A percentile compares a stretch with the other conserved stretches of the same genome.
Evolutionary conservation across 306 rosid species (phyloP).

Genomic region (Dryas drummondii): DNA sequence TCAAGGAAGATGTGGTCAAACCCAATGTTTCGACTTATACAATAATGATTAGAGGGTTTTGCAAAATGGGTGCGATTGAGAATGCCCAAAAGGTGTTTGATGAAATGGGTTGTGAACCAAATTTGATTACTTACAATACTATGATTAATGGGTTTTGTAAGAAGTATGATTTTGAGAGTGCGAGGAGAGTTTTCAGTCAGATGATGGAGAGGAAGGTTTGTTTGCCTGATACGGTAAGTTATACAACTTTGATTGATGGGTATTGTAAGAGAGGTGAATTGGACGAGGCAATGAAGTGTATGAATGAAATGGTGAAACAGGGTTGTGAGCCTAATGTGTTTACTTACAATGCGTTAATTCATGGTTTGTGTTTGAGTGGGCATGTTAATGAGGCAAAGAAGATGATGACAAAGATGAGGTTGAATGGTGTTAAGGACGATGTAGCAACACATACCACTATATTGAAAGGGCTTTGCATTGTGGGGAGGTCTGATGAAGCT

Average conservation of each 20-base stretch:
- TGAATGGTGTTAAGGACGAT: conserved; percentile 48
- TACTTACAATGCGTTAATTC: conserved; percentile 50
- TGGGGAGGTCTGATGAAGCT: conserved; percentile 47
- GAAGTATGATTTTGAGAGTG: conserved; percentile 43
- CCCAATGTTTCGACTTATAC: conserved; percentile 47
- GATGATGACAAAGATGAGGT: conserved; percentile 53
- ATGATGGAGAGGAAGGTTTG: conserved; percentile 32
- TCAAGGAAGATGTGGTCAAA: conserved; percentile 28
- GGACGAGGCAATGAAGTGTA: conserved; percentile 34
- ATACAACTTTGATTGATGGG: conserved; percentile 53
- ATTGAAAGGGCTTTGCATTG: conserved; percentile 48
- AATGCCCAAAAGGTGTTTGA: conserved; percentile 51
- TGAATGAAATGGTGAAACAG: conserved; percentile 41
- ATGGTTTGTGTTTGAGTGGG: conserved; percentile 50
- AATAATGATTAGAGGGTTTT: conserved; percentile 46
- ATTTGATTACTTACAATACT: conserved; percentile 41
- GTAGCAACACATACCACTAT: conserved; percentile 46
- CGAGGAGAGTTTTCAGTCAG: conserved; percentile 29
- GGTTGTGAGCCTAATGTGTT: conserved; percentile 41
- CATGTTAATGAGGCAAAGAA: conserved; percentile 46
- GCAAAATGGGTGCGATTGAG: conserved; percentile 42
- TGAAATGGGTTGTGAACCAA: conserved; percentile 52
- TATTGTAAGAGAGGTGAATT: conserved; percentile 45
- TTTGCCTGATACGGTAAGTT: conserved; percentile 47
- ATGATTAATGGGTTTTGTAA: conserved; percentile 44